phyloP scores from a whole-genome alignment of 306 rosid species.

The Vigna radiata region DNA sequence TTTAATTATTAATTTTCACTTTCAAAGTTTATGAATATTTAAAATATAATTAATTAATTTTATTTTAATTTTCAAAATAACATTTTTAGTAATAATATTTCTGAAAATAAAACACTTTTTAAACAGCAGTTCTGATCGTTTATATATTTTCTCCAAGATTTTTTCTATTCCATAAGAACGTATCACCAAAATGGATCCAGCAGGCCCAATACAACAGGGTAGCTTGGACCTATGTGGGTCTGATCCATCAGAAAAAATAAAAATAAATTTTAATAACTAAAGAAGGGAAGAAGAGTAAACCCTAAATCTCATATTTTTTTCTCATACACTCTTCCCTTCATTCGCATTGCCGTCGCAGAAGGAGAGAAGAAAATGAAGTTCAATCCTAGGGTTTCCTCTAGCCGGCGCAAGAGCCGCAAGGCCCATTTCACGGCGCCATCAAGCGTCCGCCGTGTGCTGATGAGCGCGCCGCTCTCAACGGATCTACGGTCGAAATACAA shows the following conservation, averaged over 20 bases:
- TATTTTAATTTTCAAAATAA: no score
- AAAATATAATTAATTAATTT: no score
- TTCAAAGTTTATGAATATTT: no score
- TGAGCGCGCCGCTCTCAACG: slow-evolving; percentile 88
- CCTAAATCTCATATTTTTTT: slow-evolving; percentile 22
- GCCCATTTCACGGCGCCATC: slow-evolving; percentile 98
- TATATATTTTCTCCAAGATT: no score
- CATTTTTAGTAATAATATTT: no score
- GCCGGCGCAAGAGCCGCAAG: slow-evolving; percentile 95
- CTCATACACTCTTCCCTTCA: not conserved
- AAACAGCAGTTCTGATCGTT: no score
- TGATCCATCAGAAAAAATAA: not conserved
- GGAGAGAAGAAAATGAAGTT: slow-evolving; percentile 66
- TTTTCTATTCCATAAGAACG: no score
- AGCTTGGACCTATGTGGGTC: not conserved
- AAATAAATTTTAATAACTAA: not conserved
- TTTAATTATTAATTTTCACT: no score
- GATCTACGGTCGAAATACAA: slow-evolving; percentile 92
- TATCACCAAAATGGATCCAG: not conserved
- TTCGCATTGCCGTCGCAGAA: slow-evolving; percentile 25
- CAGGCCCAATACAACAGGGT: slow-evolving; percentile 22
- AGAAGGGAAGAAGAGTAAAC: not conserved
- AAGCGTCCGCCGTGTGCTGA: slow-evolving; percentile 81
- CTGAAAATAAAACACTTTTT: no score
- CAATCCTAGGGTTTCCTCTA: slow-evolving; percentile 86